Evolutionary conservation across 768 basidiomycete genomes (phyloP).

Genomic region (Hypholoma fasciculare): DNA sequence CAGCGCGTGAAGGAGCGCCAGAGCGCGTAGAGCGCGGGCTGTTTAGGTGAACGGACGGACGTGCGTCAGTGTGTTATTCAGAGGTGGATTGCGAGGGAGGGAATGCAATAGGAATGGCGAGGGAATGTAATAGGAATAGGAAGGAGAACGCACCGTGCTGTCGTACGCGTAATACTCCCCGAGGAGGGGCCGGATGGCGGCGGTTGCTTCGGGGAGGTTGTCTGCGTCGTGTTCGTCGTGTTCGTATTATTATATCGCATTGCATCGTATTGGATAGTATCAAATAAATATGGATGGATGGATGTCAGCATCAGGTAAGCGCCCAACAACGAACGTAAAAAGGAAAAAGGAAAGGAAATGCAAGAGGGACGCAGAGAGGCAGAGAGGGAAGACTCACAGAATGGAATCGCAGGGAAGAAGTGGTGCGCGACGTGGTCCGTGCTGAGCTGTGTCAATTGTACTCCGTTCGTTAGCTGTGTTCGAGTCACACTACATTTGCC

Average conservation of each 20-base stretch:
- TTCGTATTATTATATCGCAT: too few species aligned
- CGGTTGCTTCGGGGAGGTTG: conserved; percentile 47
- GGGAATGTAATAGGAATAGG: neutral
- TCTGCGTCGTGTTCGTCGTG: conserved; percentile 34
- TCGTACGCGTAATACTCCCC: conserved; percentile 60
- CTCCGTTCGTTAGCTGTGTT: too few species aligned
- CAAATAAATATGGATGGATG: too few species aligned
- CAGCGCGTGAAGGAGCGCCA: conserved; percentile 64
- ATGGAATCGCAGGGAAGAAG: conserved; percentile 58
- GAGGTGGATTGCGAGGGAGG: too few species aligned
- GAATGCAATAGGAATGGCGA: too few species aligned
- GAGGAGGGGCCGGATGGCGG: conserved; percentile 47
- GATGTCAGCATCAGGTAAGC: too few species aligned
- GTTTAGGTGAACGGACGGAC: neutral
- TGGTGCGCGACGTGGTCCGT: conserved; percentile 60
- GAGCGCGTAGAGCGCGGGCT: conserved; percentile 46
- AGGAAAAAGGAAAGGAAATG: neutral
- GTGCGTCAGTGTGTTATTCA: neutral
- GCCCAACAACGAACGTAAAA: neutral
- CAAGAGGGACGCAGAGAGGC: too few species aligned
- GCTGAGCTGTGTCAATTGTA: conserved; percentile 29
- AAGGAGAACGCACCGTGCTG: conserved; percentile 43
- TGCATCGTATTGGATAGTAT: too few species aligned
- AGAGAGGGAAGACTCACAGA: conserved; percentile 45
- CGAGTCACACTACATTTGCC: too few species aligned